phyloP scores from a whole-genome alignment of 2,329 filamentous ascomycete genomes.

The Fulvia fulva region DNA sequence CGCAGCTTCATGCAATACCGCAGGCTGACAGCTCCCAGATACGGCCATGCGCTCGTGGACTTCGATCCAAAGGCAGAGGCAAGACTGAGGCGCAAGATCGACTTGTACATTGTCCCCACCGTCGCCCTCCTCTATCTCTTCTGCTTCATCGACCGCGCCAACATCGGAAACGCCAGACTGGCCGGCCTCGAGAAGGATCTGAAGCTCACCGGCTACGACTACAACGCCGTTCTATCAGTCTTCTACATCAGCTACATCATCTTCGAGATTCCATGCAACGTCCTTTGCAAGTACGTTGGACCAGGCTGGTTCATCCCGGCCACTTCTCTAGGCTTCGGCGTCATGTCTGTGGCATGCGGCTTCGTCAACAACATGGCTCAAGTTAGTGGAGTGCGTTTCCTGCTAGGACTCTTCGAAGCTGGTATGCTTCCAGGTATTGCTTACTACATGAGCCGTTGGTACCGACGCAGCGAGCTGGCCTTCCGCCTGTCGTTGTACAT shows the following conservation, averaged over 20 bases:
- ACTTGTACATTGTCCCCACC: constrained; percentile 62
- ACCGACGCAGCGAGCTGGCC: constrained; percentile 62
- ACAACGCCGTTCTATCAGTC: constrained; percentile 63
- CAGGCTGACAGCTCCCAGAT: constrained; percentile 30
- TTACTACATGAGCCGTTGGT: constrained; percentile 71
- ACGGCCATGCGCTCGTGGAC: constrained; percentile 49
- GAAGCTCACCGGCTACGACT: constrained; percentile 53
- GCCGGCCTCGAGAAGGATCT: constrained; percentile 58
- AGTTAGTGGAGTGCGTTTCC: constrained; percentile 60
- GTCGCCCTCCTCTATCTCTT: constrained; percentile 66
- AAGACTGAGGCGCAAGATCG: constrained; percentile 60
- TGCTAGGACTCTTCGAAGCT: constrained; percentile 59
- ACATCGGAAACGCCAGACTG: constrained; percentile 67
- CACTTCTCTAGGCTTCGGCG: constrained; percentile 60
- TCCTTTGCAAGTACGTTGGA: constrained; percentile 66
- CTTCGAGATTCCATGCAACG: constrained; percentile 66
- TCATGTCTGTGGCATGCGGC: constrained; percentile 59
- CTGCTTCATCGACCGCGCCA: constrained; percentile 71
- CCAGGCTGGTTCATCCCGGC: constrained; percentile 68
- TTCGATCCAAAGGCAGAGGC: constrained; percentile 57
- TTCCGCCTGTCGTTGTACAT: constrained; percentile 67
- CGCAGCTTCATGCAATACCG: neutral
- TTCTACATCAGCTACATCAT: constrained; percentile 73
- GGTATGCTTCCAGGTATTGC: constrained; percentile 71
- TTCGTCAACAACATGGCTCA: constrained; percentile 56